A percentile compares a stretch with the other conserved stretches of the same genome.
phyloP scores from a whole-genome alignment of 257 asterid species.

The Schizonepeta tenuifolia region DNA sequence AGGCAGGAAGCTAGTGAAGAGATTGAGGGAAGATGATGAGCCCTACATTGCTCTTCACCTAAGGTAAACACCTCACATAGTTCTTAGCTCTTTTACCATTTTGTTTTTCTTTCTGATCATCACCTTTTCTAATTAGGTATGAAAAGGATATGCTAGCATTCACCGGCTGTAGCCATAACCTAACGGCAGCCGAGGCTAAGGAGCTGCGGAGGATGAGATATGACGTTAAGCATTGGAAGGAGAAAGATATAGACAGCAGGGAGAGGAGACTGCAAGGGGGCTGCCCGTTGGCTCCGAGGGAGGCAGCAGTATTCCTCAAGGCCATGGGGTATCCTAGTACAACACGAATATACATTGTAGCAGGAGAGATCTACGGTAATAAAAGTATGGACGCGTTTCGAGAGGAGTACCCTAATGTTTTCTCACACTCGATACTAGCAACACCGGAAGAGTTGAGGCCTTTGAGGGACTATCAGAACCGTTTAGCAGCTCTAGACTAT shows the following conservation, averaged over 20 bases:
- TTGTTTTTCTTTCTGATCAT: conserved; percentile 29
- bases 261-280: conserved; percentile 52
- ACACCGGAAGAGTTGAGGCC: conserved; percentile 50
- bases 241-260: conserved; percentile 54
- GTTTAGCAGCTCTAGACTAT: conserved; percentile 74
- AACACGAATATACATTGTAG: conserved; percentile 60
- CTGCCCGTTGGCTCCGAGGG: conserved; percentile 78
- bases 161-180: conserved; percentile 72
- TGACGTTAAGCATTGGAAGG: conserved; percentile 64
- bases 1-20: conserved; percentile 49
- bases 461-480: conserved; percentile 54
- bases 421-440: conserved; percentile 61
- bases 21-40: conserved; percentile 42
- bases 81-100: not conserved
- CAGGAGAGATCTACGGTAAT: conserved; percentile 62
- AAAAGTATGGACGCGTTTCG: conserved; percentile 54
- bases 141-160: conserved; percentile 84
- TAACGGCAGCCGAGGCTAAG: conserved; percentile 48
- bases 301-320: conserved; percentile 68
- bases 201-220: conserved; percentile 62
- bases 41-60: conserved; percentile 73
- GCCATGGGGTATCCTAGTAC: conserved; percentile 69
- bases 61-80: conserved; percentile 41
- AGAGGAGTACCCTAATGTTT: conserved; percentile 55
- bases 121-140: conserved; percentile 40